Conservation (phyloP, 169 alveolate genomes). For the Sarcocystis neurona region DNA sequence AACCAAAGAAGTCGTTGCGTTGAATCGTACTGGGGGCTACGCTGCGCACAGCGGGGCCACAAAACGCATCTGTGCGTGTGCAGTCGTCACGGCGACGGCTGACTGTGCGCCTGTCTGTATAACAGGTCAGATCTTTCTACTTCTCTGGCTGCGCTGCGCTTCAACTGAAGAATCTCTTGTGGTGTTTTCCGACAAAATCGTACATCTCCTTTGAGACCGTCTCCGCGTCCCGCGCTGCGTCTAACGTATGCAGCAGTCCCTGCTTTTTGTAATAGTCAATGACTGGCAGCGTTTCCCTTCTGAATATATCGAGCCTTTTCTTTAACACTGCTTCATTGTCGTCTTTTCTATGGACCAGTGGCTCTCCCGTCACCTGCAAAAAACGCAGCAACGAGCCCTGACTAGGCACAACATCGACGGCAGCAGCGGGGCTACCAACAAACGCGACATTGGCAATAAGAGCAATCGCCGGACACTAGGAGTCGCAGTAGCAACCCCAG, state of each 20-base stretch:
- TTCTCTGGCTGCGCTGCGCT: too few species aligned
- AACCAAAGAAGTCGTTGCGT: too few species aligned
- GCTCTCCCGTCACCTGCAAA: conserved; percentile 79
- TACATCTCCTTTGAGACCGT: conserved; percentile 48
- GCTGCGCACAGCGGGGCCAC: too few species aligned
- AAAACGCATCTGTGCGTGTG: too few species aligned
- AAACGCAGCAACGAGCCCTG: too few species aligned
- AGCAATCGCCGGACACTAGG: neutral
- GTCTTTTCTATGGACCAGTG: conserved; percentile 77
- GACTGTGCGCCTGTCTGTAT: too few species aligned
- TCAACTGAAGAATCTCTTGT: conserved; percentile 19
- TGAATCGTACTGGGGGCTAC: too few species aligned
- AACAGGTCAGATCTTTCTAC: too few species aligned
- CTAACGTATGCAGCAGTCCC: conserved; percentile 69
- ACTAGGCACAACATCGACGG: too few species aligned
- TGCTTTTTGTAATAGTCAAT: conserved; percentile 74
- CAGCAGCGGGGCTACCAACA: neutral
- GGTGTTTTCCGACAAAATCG: conserved; percentile 46
- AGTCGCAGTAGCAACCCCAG: too few species aligned
- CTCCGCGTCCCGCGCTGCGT: conserved; percentile 66
- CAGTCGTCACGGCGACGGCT: too few species aligned
- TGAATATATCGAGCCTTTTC: conserved; percentile 75
- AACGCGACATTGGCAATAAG: neutral
- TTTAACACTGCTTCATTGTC: conserved; percentile 76
- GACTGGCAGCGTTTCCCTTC: conserved; percentile 78